Percentiles rank a stretch among this genome's conserved stretches.
Conservation (phyloP, 1,284 basidiomycete species). For the Irpex sp. region DNA sequence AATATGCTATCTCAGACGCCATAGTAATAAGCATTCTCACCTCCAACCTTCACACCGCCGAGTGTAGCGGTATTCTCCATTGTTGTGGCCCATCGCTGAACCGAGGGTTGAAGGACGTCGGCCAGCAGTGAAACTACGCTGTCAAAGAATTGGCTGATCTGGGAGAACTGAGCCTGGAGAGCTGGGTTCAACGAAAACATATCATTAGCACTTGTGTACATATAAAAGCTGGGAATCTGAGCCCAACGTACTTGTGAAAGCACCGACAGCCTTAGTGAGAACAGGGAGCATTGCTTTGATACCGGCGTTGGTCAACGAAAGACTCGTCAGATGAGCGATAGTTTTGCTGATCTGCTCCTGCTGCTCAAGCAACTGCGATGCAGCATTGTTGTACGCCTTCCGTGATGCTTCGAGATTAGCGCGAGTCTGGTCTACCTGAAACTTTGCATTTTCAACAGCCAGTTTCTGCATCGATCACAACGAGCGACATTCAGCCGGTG, state of each 20-base stretch:
- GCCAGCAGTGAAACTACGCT: neutral
- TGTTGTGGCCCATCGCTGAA: neutral
- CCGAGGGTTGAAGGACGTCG: neutral
- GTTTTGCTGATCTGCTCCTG: neutral
- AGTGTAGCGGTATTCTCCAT: neutral
- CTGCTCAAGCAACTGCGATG: neutral
- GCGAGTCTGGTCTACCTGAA: neutral
- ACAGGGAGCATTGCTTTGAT: neutral
- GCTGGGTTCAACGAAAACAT: neutral
- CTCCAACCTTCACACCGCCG: neutral
- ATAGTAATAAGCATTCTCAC: neutral
- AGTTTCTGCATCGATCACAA: neutral
- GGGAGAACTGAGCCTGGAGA: neutral
- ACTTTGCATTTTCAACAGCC: neutral
- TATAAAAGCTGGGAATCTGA: neutral
- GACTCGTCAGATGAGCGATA: neutral
- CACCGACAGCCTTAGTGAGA: neutral
- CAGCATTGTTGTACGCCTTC: neutral
- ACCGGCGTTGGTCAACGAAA: neutral
- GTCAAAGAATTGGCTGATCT: slow-evolving; percentile 1
- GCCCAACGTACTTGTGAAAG: neutral
- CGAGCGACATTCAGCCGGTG: neutral
- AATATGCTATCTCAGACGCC: no score
- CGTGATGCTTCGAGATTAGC: neutral
- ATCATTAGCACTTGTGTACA: neutral